A percentile compares a stretch with the other conserved stretches of the same genome.
Conservation (phyloP, 495 filamentous ascomycete genomes). For the Penicillium alfredii region DNA sequence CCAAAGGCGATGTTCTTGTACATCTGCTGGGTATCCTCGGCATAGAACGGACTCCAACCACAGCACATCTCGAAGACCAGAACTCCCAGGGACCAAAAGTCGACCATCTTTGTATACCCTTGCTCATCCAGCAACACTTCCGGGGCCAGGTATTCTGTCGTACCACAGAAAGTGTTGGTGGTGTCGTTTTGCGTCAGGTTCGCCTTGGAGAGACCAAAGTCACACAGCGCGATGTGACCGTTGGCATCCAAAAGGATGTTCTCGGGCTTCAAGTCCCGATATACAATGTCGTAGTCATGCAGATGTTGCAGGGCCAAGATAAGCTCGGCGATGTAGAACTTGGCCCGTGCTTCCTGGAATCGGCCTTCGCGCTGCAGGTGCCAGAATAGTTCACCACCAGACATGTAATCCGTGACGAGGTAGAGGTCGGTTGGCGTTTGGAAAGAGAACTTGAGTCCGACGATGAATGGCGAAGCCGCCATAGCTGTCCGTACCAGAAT, state of each 20-base stretch:
- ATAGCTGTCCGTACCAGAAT: conserved; percentile 95
- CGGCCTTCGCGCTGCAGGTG: conserved; percentile 96
- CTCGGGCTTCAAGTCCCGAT: conserved; percentile 84
- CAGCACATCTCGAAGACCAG: conserved; percentile 99
- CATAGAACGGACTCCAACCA: conserved; percentile 98
- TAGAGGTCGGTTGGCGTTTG: conserved; percentile 96
- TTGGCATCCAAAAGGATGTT: conserved; percentile 82
- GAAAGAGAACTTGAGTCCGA: conserved; percentile 97
- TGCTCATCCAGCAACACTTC: conserved; percentile 93
- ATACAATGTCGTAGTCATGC: conserved; percentile 95
- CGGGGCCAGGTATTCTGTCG: conserved; percentile 93
- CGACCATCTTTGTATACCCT: conserved; percentile 99
- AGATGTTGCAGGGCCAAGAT: conserved; percentile 94
- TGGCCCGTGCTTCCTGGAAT: conserved; percentile 89
- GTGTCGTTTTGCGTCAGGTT: conserved; percentile 94
- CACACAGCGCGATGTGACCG: conserved; percentile 78
- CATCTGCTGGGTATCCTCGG: conserved; percentile 99
- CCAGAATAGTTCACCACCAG: conserved; percentile 96
- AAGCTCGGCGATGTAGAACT: conserved; percentile 98
- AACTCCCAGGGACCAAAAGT: conserved; percentile 98
- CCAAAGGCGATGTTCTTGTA: conserved; percentile 99
- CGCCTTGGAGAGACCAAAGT: conserved; percentile 93
- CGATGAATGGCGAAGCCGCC: conserved; percentile 94
- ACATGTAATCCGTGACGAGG: conserved; percentile 99
- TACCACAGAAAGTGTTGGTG: conserved; percentile 98